Percentiles rank a stretch among this genome's conserved stretches.
Conservation (phyloP, 768 basidiomycete species). For the Lentinula sp. region DNA sequence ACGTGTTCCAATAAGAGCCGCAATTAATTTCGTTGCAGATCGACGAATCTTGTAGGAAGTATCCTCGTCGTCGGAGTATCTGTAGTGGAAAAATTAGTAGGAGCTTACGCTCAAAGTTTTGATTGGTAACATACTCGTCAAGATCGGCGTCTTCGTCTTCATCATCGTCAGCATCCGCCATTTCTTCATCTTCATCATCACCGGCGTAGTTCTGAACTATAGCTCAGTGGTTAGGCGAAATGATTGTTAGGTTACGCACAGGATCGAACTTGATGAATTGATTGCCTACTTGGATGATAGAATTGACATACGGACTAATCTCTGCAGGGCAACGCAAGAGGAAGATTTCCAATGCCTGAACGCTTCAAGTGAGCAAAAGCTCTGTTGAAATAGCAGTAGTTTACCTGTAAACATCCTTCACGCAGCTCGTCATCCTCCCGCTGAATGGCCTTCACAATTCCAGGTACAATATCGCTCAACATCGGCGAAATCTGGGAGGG, state of each 20-base stretch:
- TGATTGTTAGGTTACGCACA: constrained; percentile 35
- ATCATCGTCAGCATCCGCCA: constrained; percentile 65
- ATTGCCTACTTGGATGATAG: constrained; percentile 64
- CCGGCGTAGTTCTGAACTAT: constrained; percentile 43
- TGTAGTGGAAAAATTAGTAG: constrained; percentile 20
- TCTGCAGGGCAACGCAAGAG: constrained; percentile 82
- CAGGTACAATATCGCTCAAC: constrained; percentile 59
- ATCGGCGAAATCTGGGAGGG: constrained; percentile 59
- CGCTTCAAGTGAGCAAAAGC: constrained; percentile 5
- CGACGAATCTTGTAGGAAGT: constrained; percentile 97
- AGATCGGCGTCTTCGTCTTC: constrained; percentile 79
- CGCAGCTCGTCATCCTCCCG: constrained; percentile 80
- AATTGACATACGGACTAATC: constrained; percentile 61
- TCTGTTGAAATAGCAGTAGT: background rate
- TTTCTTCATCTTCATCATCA: constrained; percentile 44
- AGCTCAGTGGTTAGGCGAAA: background rate
- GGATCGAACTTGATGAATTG: constrained; percentile 92
- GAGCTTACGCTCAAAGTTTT: background rate
- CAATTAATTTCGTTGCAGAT: constrained; percentile 84
- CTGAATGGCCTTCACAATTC: constrained; percentile 61
- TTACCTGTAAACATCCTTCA: constrained; percentile 74
- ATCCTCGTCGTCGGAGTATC: constrained; percentile 97
- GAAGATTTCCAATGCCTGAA: constrained; percentile 78
- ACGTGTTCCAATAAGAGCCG: constrained; percentile 82
- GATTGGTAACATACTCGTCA: constrained; percentile 52